Percentiles rank a stretch among this genome's conserved stretches.
Evolutionary conservation across 257 asterid genomes (phyloP).

Genomic region (Lithospermum erythrorhizon): DNA sequence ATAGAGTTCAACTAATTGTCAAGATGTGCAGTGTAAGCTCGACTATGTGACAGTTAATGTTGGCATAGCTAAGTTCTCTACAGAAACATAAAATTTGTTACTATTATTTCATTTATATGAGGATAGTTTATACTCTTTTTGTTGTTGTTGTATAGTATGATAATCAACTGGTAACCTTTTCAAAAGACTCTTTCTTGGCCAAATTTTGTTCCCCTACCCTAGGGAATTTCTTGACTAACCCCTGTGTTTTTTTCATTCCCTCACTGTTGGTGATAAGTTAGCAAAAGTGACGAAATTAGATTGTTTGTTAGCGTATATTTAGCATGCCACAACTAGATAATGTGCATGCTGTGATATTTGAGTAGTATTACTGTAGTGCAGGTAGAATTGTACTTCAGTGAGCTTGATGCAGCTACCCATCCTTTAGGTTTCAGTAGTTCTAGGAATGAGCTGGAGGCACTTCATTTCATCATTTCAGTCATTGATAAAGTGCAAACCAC

Average conservation of each 20-base stretch:
- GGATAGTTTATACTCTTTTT: too few relatives aligned
- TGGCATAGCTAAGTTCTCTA: too few relatives aligned
- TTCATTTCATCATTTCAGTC: constrained; percentile 43
- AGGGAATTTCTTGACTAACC: neutral
- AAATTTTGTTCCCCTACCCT: neutral
- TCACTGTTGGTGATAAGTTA: too few relatives aligned
- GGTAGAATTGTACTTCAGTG: constrained; percentile 23
- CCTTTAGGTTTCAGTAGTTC: constrained; percentile 40
- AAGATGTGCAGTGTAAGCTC: too few relatives aligned
- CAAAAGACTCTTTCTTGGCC: neutral
- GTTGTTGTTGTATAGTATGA: too few relatives aligned
- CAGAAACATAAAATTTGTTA: too few relatives aligned
- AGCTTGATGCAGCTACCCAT: neutral
- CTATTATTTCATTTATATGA: too few relatives aligned
- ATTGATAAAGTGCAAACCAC: constrained; percentile 27
- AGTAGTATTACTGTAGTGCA: constrained; percentile 23
- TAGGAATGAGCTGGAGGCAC: constrained; percentile 80
- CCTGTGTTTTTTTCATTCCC: neutral
- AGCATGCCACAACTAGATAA: neutral
- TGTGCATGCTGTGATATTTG: constrained; percentile 6
- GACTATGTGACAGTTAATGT: too few relatives aligned
- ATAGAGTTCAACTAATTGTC: too few relatives aligned
- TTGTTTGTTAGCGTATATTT: neutral
- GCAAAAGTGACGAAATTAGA: too few relatives aligned
- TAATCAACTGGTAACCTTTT: too few relatives aligned